Conservation (phyloP, 2,329 filamentous ascomycete genomes). For the Remersonia thermophila region DNA sequence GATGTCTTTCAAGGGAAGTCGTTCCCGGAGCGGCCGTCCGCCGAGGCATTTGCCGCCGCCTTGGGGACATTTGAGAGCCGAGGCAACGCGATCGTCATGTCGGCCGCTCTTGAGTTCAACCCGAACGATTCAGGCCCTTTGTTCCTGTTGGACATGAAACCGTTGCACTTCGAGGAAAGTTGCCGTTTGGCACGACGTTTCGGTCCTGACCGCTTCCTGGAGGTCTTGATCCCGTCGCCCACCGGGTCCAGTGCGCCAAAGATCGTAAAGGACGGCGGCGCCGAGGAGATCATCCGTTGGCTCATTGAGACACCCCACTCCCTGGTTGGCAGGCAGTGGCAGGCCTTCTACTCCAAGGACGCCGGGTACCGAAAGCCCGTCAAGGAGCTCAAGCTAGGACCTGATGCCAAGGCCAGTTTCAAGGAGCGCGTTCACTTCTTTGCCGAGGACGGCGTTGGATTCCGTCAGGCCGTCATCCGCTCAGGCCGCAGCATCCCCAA, state of each 20-base stretch:
- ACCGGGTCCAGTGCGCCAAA: constrained; percentile 19
- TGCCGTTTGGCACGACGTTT: constrained; percentile 44
- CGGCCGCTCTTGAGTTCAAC: constrained; percentile 29
- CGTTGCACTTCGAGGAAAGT: constrained; percentile 34
- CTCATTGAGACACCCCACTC: constrained; percentile 26
- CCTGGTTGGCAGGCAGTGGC: constrained; percentile 36
- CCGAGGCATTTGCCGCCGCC: constrained; percentile 34
- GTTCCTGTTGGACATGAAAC: constrained; percentile 35
- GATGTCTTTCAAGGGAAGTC: constrained; percentile 29
- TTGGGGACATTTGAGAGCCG: constrained; percentile 25
- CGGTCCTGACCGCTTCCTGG: constrained; percentile 46
- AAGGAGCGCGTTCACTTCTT: constrained; percentile 41
- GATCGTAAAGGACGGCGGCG: constrained; percentile 21
- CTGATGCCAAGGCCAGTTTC: constrained; percentile 20
- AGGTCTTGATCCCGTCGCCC: constrained; percentile 38
- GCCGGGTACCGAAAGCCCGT: constrained; percentile 26
- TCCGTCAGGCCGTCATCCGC: constrained; percentile 16
- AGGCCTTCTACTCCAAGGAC: constrained; percentile 32
- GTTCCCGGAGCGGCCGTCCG: constrained; percentile 35
- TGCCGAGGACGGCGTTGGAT: constrained; percentile 37
- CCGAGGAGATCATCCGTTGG: constrained; percentile 30
- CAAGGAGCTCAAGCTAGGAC: constrained; percentile 23
- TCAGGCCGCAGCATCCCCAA: constrained; percentile 13
- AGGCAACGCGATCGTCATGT: constrained; percentile 30
- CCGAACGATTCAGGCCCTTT: constrained; percentile 25